These are phyloP conservation scores for Wickerhamomyces sp. DNA, from an alignment of 1,139 yeast species.

Conservation along the genomic window DNA sequence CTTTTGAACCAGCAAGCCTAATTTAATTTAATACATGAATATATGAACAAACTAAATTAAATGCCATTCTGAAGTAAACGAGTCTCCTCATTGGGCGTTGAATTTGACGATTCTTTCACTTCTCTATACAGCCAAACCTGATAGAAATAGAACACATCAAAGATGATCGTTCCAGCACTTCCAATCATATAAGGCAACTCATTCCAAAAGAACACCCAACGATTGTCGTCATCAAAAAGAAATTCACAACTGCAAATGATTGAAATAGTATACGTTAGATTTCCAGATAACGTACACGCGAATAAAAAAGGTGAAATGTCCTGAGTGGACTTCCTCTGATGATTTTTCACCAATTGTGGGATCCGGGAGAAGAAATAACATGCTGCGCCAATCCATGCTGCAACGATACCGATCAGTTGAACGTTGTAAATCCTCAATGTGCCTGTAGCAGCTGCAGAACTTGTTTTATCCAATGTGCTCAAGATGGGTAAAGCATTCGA, in stretches of 20 bases:
- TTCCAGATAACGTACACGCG: constrained; percentile 74
- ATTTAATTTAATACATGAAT: too few relatives aligned
- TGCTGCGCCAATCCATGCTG: constrained; percentile 80
- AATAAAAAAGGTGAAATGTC: constrained; percentile 81
- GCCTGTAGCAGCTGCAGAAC: not conserved
- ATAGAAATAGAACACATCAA: constrained; percentile 70
- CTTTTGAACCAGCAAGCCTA: constrained; percentile 5
- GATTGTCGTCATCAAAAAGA: constrained; percentile 27
- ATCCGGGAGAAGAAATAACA: constrained; percentile 75
- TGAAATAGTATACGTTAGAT: constrained; percentile 73
- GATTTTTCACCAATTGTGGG: constrained; percentile 81
- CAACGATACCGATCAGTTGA: constrained; percentile 39
- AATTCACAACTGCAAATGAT: constrained; percentile 47
- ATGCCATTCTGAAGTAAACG: too few relatives aligned
- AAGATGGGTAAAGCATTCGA: constrained; percentile 14
- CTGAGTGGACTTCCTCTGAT: constrained; percentile 69
- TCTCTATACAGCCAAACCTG: constrained; percentile 41
- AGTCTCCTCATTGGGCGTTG: too few relatives aligned
- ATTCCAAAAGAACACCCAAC: constrained; percentile 47
- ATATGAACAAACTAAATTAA: too few relatives aligned
- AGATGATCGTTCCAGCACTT: constrained; percentile 78
- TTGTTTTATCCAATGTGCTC: not conserved
- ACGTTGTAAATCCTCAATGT: not conserved
- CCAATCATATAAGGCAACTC: constrained; percentile 85
- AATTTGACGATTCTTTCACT: too few relatives aligned